Percentiles rank a stretch among this genome's conserved stretches.
Conservation (phyloP, 2,329 filamentous ascomycete genomes). For the Dryadomyces quercivorus region DNA sequence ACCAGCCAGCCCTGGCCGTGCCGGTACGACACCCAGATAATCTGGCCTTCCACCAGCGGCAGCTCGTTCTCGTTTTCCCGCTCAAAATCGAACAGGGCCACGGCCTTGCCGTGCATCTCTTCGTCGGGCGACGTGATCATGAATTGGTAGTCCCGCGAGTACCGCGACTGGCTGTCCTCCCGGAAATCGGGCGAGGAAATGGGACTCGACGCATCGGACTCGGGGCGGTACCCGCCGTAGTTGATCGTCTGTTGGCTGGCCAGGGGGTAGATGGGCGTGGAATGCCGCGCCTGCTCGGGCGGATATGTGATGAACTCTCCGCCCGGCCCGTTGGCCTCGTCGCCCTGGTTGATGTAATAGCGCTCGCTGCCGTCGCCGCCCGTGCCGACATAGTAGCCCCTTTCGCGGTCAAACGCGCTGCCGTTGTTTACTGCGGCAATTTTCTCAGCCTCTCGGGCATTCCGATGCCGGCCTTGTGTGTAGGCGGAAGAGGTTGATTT, state of each 20-base stretch:
- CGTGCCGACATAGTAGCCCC: slow-evolving; percentile 55
- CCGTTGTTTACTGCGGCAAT: slow-evolving; percentile 1
- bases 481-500: slow-evolving; percentile 51
- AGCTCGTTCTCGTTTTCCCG: slow-evolving; percentile 95
- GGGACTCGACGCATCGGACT: slow-evolving; percentile 46
- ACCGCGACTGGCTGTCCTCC: slow-evolving; percentile 61
- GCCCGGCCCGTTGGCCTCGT: slow-evolving; percentile 65
- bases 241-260: slow-evolving; percentile 32
- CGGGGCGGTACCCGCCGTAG: slow-evolving; percentile 35
- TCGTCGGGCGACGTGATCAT: slow-evolving; percentile 92
- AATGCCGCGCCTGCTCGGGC: slow-evolving; percentile 47
- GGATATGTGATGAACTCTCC: slow-evolving; percentile 75
- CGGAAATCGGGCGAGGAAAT: slow-evolving; percentile 46
- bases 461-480: slow-evolving; percentile 32
- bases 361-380: slow-evolving; percentile 60
- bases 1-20: slow-evolving; percentile 97
- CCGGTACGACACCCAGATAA: slow-evolving; percentile 91
- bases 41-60: slow-evolving; percentile 82
- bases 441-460: slow-evolving; percentile 19
- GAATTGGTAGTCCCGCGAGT: slow-evolving; percentile 86
- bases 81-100: slow-evolving; percentile 89
- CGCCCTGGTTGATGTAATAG: slow-evolving; percentile 61
- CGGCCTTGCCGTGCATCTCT: slow-evolving; percentile 93
- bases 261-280: slow-evolving; percentile 33
- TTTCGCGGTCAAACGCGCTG: slow-evolving; percentile 39